Percentiles rank a stretch among this genome's conserved stretches.
Evolutionary conservation across 2,329 filamentous ascomycete species (phyloP).

Genomic region (Fusarium setosum): DNA sequence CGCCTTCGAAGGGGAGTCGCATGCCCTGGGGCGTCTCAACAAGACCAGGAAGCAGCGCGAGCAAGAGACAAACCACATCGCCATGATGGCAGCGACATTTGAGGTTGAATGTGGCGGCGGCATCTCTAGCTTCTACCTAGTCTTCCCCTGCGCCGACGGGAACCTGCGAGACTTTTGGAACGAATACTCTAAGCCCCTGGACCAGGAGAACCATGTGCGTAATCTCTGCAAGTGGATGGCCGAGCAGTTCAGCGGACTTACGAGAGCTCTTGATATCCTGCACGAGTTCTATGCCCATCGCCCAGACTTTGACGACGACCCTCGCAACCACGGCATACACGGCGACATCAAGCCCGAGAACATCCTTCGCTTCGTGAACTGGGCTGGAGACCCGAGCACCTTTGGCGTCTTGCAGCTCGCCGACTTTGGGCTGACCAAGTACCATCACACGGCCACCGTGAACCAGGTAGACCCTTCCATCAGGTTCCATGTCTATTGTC

Average conservation of each 20-base stretch:
- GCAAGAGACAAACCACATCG: neutral
- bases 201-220: neutral
- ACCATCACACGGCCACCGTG: slow-evolving; percentile 4
- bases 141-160: slow-evolving; percentile 9
- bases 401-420: slow-evolving; percentile 12
- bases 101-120: neutral
- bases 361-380: slow-evolving; percentile 9
- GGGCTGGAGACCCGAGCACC: neutral
- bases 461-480: slow-evolving; percentile 1
- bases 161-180: slow-evolving; percentile 10
- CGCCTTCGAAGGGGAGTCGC: neutral
- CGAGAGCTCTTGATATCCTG: neutral
- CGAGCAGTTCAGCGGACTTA: neutral
- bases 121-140: slow-evolving; percentile 2
- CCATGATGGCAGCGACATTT: slow-evolving; percentile 5
- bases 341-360: slow-evolving; percentile 19
- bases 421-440: slow-evolving; percentile 10
- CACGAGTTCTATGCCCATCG: neutral
- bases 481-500: neutral
- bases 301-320: neutral
- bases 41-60: neutral
- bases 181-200: neutral
- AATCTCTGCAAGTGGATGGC: neutral
- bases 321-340: slow-evolving; percentile 5
- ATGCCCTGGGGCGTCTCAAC: neutral